Percentiles rank a stretch among this genome's conserved stretches.
phyloP scores from a whole-genome alignment of 305 asterid species.

The Stenogyne calaminthoides region DNA sequence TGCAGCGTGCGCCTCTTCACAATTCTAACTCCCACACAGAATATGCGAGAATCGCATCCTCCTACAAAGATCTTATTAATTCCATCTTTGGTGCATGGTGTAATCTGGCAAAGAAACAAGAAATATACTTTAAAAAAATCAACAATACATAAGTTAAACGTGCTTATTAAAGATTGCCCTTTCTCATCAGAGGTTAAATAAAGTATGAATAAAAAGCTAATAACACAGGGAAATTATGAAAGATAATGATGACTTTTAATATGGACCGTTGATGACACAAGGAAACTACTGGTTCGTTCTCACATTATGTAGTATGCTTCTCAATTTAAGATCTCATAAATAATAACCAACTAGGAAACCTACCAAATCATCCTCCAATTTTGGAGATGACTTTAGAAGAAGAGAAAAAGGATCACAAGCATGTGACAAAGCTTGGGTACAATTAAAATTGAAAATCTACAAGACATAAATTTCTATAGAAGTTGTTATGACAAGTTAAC shows the following conservation, averaged over 20 bases:
- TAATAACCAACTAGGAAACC: background rate
- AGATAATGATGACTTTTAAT: background rate
- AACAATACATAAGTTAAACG: slow-evolving; percentile 20
- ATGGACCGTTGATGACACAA: slow-evolving; percentile 5
- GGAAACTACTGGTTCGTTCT: slow-evolving; percentile 1
- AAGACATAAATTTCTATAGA: background rate
- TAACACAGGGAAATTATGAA: slow-evolving; percentile 6
- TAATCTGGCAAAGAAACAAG: slow-evolving; percentile 63
- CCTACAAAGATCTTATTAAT: slow-evolving; percentile 81
- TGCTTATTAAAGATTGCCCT: background rate
- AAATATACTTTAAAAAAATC: slow-evolving; percentile 27
- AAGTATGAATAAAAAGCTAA: background rate
- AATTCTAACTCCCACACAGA: slow-evolving; percentile 92
- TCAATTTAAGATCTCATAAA: background rate
- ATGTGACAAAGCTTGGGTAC: background rate
- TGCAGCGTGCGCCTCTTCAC: slow-evolving; percentile 87
- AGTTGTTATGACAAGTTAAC: background rate
- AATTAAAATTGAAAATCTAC: background rate
- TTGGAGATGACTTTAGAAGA: background rate
- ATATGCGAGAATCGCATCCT: slow-evolving; percentile 88
- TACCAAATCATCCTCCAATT: background rate
- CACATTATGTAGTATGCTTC: background rate
- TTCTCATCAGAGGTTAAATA: background rate
- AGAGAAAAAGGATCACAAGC: background rate
- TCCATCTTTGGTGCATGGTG: slow-evolving; percentile 92